A percentile compares a stretch with the other conserved stretches of the same genome.
These are phyloP conservation scores for Ogataea corticis DNA, from an alignment of 805 yeast species.

Conservation along the genomic window DNA sequence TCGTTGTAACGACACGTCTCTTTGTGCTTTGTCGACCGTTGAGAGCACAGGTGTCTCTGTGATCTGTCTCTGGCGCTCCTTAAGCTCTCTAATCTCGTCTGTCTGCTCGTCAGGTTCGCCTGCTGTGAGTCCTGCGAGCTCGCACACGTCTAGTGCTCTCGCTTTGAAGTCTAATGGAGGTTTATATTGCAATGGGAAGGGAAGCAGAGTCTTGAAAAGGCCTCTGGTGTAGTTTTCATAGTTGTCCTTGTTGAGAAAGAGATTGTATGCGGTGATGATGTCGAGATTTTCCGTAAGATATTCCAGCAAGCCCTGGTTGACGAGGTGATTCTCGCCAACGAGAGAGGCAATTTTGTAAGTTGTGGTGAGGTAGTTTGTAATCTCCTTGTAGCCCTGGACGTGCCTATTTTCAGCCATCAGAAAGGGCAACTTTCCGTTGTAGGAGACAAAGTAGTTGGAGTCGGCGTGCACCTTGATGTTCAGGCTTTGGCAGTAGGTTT, in stretches of 20 bases:
- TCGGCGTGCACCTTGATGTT: slow-evolving; percentile 49
- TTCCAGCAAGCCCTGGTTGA: slow-evolving; percentile 46
- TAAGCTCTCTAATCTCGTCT: slow-evolving; percentile 26
- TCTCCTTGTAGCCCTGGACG: slow-evolving; percentile 44
- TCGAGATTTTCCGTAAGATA: slow-evolving; percentile 43
- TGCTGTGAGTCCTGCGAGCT: slow-evolving; percentile 33
- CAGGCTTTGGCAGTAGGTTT: slow-evolving; percentile 23
- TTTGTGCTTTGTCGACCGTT: slow-evolving; percentile 28
- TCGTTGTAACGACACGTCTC: slow-evolving; percentile 24
- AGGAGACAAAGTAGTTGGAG: slow-evolving; percentile 56
- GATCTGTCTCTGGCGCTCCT: slow-evolving; percentile 26
- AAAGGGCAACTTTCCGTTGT: slow-evolving; percentile 51
- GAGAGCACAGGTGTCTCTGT: slow-evolving; percentile 31
- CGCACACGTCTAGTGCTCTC: slow-evolving; percentile 34
- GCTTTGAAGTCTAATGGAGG: slow-evolving; percentile 52
- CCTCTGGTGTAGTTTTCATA: slow-evolving; percentile 62
- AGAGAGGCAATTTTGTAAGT: neutral
- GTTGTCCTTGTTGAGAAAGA: slow-evolving; percentile 56
- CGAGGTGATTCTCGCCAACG: slow-evolving; percentile 23
- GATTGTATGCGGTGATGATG: slow-evolving; percentile 54
- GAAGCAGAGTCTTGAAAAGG: slow-evolving; percentile 50
- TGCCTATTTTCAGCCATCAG: slow-evolving; percentile 27
- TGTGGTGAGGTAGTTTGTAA: slow-evolving; percentile 34
- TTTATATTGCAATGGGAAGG: slow-evolving; percentile 76
- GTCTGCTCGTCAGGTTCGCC: slow-evolving; percentile 30